These are phyloP conservation scores for maize (Zea mays) DNA, from an alignment of 176 grass and related monocot genomes.

Conservation along the genomic window Zm-B73-REFERENCE-NAM-5.0 NC_050102.1:145517001-145517500, in stretches of 20 bases:
- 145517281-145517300: constrained; percentile 97
- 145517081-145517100: not conserved
- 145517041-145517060: not conserved
- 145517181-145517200: not conserved
- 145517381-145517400: constrained; percentile 42
- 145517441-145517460: constrained; percentile 51
- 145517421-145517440: constrained; percentile 58
- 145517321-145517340: not conserved
- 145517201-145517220: not conserved
- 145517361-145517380: constrained; percentile 68
- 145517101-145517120: constrained; percentile 1
- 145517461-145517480: too few relatives aligned
- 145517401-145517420: constrained; percentile 53
- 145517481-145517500: too few relatives aligned
- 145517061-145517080: not conserved
- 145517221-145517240: constrained; percentile 34
- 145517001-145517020: constrained; percentile 99
- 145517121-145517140: not conserved
- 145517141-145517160: not conserved
- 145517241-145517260: constrained; percentile 98
- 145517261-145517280: constrained; percentile 98
- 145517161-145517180: constrained; percentile 4
- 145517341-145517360: constrained; percentile 29
- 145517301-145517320: constrained; percentile 52
- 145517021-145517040: constrained; percentile 39